These are phyloP conservation scores for Candolleomyces efflorescens DNA, from an alignment of 768 basidiomycete genomes.

Conservation along the genomic window DNA sequence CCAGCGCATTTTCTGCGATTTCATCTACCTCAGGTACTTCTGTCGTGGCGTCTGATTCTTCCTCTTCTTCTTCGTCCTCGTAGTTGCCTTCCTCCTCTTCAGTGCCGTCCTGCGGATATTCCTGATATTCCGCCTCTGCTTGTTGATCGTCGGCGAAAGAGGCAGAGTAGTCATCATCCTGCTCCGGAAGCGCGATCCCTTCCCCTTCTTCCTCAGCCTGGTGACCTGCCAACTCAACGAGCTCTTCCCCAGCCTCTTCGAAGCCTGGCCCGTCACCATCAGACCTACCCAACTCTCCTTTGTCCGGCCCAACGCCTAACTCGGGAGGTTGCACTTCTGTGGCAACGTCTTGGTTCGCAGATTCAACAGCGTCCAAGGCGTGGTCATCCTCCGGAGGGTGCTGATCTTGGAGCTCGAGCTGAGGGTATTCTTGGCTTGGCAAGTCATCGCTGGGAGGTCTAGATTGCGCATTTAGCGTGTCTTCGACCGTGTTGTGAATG, in stretches of 20 bases:
- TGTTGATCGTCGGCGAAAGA: neutral
- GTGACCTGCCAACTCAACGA: neutral
- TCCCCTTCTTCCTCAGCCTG: constrained; percentile 6
- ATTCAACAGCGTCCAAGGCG: neutral
- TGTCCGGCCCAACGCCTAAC: no score
- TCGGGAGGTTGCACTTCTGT: no score
- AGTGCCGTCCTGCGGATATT: constrained; percentile 7
- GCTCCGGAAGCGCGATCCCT: constrained; percentile 5
- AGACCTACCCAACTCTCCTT: no score
- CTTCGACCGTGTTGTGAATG: neutral
- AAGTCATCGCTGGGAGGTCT: neutral
- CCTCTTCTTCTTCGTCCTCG: constrained; percentile 4
- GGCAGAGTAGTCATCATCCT: constrained; percentile 11
- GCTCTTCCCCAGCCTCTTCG: no score
- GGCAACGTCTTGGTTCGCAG: neutral
- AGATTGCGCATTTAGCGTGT: neutral
- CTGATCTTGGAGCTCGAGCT: constrained; percentile 5
- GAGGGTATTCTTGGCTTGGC: constrained; percentile 3
- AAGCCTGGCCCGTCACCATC: no score
- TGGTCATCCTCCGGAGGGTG: constrained; percentile 3
- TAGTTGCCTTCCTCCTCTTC: constrained; percentile 6
- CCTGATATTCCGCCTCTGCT: constrained; percentile 2
- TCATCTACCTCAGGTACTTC: neutral
- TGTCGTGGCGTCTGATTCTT: neutral
- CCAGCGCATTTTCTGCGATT: neutral